These are phyloP conservation scores for Cunninghamia lanceolata DNA, from an alignment of 75 land plant genomes.

Conservation along the genomic window DNA sequence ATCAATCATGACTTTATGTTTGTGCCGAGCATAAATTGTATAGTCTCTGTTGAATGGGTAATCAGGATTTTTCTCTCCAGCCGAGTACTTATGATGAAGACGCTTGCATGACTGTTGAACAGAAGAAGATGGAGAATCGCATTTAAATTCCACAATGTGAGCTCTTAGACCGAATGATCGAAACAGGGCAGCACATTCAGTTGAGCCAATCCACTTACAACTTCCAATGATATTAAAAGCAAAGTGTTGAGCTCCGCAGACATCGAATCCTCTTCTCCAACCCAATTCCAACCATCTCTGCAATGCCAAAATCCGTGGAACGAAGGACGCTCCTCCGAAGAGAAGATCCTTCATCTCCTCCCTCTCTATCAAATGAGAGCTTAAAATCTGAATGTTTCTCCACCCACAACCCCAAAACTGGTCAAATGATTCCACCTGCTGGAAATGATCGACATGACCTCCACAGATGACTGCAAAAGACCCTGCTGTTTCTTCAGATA, in stretches of 20 bases:
- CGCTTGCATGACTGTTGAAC: too few relatives aligned
- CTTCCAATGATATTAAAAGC: conserved; percentile 25
- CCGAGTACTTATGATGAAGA: too few relatives aligned
- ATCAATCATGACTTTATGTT: conserved; percentile 11
- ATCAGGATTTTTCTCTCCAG: neutral
- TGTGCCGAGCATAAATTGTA: neutral
- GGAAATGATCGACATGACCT: conserved; percentile 18
- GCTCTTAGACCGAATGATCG: conserved; percentile 32
- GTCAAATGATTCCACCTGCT: conserved; percentile 11
- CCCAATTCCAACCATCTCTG: conserved; percentile 35
- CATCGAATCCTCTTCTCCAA: conserved; percentile 29
- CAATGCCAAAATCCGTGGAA: conserved; percentile 19
- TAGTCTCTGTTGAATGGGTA: neutral
- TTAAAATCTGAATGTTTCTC: conserved; percentile 24
- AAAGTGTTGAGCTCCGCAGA: conserved; percentile 21
- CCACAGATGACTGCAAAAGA: conserved; percentile 3
- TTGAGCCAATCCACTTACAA: conserved; percentile 36
- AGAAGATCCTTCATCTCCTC: neutral
- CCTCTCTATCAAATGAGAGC: neutral
- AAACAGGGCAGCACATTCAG: conserved; percentile 35
- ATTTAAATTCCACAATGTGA: conserved; percentile 21
- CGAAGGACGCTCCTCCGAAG: conserved; percentile 23
- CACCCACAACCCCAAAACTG: conserved; percentile 27
- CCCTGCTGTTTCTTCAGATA: neutral
- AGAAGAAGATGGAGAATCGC: too few relatives aligned